These are phyloP conservation scores for Erodium texanum DNA, from an alignment of 441 rosid species.

Conservation along the genomic window DNA sequence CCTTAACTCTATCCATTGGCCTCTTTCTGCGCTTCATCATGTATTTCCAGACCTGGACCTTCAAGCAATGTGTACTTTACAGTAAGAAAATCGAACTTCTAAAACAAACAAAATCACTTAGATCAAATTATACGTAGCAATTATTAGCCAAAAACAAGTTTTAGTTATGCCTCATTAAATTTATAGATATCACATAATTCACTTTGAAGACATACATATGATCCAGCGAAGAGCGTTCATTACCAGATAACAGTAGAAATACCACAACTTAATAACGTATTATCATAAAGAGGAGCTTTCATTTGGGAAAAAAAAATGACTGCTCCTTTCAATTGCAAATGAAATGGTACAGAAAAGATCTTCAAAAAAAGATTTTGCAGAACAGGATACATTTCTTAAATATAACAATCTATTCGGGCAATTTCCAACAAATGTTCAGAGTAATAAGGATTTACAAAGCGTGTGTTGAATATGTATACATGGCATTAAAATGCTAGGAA, in stretches of 20 bases:
- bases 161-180: not conserved
- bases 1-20: constrained; percentile 21
- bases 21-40: constrained; percentile 6
- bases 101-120: not conserved
- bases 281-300: too few species aligned
- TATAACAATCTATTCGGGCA: not conserved
- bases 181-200: too few species aligned
- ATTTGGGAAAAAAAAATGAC: not conserved
- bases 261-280: too few species aligned
- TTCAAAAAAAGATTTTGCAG: not conserved
- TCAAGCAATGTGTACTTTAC: not conserved
- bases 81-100: not conserved
- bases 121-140: not conserved
- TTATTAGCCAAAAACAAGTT: not conserved
- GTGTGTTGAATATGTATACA: not conserved
- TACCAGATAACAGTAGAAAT: too few species aligned
- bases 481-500: not conserved
- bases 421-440: not conserved
- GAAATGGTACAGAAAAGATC: not conserved
- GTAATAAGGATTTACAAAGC: not conserved
- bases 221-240: too few species aligned
- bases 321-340: not conserved
- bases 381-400: not conserved
- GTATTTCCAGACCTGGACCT: constrained; percentile 29
- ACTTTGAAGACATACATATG: too few species aligned